Conservation (phyloP, 129 eudicot species). For the Sambucus nigra region DNA sequence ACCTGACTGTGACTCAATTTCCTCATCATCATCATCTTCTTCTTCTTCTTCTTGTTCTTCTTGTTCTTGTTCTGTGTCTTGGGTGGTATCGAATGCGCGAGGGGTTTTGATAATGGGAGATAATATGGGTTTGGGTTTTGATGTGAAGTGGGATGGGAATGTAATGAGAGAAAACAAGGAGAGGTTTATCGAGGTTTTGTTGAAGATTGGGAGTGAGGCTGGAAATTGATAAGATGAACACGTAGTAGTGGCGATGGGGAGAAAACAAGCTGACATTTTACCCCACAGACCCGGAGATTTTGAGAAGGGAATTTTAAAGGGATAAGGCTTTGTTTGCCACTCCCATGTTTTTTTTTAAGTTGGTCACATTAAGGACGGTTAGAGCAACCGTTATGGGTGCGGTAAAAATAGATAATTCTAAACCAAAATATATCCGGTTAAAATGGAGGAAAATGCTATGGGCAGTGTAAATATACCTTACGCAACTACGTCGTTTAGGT, state of each 20-base stretch:
- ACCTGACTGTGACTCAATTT: conserved; percentile 21
- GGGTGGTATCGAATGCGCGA: conserved; percentile 9
- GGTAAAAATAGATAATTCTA: too few relatives aligned
- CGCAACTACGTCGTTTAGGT: too few relatives aligned
- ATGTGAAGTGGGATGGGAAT: conserved; percentile 25
- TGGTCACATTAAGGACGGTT: too few relatives aligned
- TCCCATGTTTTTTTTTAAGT: too few relatives aligned
- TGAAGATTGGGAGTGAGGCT: conserved; percentile 19
- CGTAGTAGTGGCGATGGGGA: conserved; percentile 17
- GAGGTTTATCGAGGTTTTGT: conserved; percentile 9
- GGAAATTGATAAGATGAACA: conserved; percentile 28
- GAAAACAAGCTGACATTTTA: conserved; percentile 35
- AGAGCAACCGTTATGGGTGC: too few relatives aligned
- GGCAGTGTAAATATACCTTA: too few relatives aligned
- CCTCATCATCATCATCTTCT: conserved; percentile 17
- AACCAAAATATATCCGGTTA: too few relatives aligned
- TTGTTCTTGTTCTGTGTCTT: conserved; percentile 17
- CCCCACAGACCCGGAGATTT: too few relatives aligned
- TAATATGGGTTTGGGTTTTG: conserved; percentile 18
- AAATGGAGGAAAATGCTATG: too few relatives aligned
- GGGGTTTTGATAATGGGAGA: conserved; percentile 22
- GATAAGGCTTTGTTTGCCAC: too few relatives aligned
- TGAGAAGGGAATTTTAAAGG: too few relatives aligned
- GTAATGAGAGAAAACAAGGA: conserved; percentile 13
- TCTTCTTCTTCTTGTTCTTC: conserved; percentile 15